Percentiles rank a stretch among this genome's conserved stretches.
These are phyloP conservation scores for Fusarium sp. DNA, from an alignment of 2,329 filamentous ascomycete species.

Conservation along the genomic window DNA sequence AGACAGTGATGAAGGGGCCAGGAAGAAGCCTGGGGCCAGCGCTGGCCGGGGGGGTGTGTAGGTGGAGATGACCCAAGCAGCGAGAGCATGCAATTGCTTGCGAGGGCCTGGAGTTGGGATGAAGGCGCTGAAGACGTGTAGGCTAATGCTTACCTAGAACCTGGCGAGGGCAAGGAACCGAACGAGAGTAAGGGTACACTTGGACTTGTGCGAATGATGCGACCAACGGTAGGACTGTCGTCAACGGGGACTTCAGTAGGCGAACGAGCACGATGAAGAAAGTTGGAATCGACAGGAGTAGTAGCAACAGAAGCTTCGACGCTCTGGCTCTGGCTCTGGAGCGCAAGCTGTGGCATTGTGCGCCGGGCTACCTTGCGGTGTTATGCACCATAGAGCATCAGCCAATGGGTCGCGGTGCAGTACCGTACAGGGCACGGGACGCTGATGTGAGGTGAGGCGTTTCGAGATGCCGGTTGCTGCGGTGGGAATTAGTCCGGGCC, in stretches of 20 bases:
- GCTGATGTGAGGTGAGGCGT: conserved; percentile 45
- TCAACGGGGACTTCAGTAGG: conserved; percentile 48
- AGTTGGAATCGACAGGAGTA: conserved; percentile 29
- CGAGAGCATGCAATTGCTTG: conserved; percentile 19
- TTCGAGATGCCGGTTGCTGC: conserved; percentile 52
- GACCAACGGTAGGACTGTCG: conserved; percentile 63
- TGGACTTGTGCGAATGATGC: conserved; percentile 45
- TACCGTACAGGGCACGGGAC: conserved; percentile 28
- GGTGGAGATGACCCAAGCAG: conserved; percentile 37
- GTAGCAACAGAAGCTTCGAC: conserved; percentile 53
- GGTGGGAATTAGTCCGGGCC: conserved; percentile 42
- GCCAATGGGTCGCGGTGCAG: conserved; percentile 43
- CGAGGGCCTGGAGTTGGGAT: conserved; percentile 36
- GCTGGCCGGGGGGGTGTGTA: conserved; percentile 35
- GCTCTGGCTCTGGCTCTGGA: conserved; percentile 52
- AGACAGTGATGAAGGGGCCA: conserved; percentile 42
- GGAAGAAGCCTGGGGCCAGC: conserved; percentile 41
- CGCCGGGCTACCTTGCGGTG: conserved; percentile 51
- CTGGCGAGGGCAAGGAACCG: conserved; percentile 43
- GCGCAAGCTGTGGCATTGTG: conserved; percentile 67
- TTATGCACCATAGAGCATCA: conserved; percentile 48
- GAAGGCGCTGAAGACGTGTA: conserved; percentile 28
- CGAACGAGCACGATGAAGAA: conserved; percentile 33
- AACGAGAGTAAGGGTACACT: conserved; percentile 33
- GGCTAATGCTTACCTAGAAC: conserved; percentile 47